These are phyloP conservation scores for Rhytidhysteron rufulum DNA, from an alignment of 2,329 filamentous ascomycete genomes.

Conservation along the genomic window DNA sequence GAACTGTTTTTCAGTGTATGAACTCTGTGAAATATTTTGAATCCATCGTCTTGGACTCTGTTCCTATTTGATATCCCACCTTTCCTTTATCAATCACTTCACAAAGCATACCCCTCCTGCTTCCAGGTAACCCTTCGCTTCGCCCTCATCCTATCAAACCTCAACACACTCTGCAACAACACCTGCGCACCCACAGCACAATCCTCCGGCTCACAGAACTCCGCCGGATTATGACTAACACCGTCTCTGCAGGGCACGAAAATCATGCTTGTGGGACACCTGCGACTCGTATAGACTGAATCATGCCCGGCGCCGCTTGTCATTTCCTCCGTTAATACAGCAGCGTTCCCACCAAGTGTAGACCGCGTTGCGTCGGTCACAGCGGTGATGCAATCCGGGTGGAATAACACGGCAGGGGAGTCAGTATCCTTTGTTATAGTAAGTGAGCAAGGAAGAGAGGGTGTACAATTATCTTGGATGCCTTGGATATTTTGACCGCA, in stretches of 20 bases:
- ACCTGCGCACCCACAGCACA: conserved; percentile 48
- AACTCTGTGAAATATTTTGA: no score
- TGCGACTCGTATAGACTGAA: conserved; percentile 42
- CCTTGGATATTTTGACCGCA: conserved; percentile 52
- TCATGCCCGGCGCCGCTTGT: conserved; percentile 65
- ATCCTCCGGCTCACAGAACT: conserved; percentile 44
- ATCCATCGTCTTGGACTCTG: no score
- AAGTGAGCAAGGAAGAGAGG: conserved; percentile 51
- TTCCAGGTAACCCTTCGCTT: conserved; percentile 17
- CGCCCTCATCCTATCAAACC: conserved; percentile 45
- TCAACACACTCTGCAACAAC: conserved; percentile 47
- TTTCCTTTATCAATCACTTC: no score
- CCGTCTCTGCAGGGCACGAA: conserved; percentile 47
- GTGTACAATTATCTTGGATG: conserved; percentile 42
- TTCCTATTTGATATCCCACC: no score
- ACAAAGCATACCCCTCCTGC: not conserved
- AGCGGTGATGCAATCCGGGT: conserved; percentile 63
- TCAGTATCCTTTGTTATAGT: conserved; percentile 61
- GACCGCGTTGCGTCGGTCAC: conserved; percentile 60
- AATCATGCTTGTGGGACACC: conserved; percentile 47
- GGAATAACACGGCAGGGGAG: conserved; percentile 56
- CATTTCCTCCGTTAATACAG: conserved; percentile 56
- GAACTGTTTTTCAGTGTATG: no score
- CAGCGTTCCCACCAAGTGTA: conserved; percentile 48
- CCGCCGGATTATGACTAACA: conserved; percentile 45